Conservation (phyloP, 306 rosid species). For the Cucumis cinereus region DNA sequence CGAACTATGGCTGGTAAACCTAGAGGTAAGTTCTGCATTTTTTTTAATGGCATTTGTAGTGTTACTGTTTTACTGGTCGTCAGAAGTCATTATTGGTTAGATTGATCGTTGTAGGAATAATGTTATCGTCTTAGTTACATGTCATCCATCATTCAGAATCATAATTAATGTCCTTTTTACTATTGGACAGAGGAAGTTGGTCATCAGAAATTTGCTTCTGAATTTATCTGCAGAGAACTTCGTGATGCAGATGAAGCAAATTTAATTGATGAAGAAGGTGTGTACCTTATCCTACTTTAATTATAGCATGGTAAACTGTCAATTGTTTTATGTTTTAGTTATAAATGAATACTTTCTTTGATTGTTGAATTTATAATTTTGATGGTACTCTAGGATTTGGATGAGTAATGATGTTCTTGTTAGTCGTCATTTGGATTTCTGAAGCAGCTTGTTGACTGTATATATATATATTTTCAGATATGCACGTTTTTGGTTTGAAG, state of each 20-base stretch:
- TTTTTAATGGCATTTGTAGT: background rate
- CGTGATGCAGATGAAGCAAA: slow-evolving; percentile 79
- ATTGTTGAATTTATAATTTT: background rate
- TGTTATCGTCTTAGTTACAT: background rate
- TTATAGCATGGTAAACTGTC: background rate
- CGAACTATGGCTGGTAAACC: slow-evolving; percentile 41
- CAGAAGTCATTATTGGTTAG: background rate
- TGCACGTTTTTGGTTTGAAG: slow-evolving; percentile 53
- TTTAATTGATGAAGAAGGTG: slow-evolving; percentile 84
- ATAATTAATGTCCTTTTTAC: background rate
- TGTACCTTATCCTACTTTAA: background rate
- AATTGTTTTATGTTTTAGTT: background rate
- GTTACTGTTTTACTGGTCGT: background rate
- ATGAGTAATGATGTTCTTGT: background rate
- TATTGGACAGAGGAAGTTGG: slow-evolving; percentile 47
- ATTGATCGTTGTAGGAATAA: background rate
- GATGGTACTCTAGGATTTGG: background rate
- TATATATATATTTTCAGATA: slow-evolving; percentile 23
- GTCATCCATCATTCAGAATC: background rate
- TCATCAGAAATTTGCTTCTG: slow-evolving; percentile 50
- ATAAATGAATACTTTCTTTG: background rate
- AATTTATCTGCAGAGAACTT: slow-evolving; percentile 42
- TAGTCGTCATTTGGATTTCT: background rate
- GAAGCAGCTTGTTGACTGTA: background rate
- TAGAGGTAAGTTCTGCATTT: background rate